Base-by-base conservation (phyloP, 169 alveolate genomes). In the Theileria orientalis region DNA sequence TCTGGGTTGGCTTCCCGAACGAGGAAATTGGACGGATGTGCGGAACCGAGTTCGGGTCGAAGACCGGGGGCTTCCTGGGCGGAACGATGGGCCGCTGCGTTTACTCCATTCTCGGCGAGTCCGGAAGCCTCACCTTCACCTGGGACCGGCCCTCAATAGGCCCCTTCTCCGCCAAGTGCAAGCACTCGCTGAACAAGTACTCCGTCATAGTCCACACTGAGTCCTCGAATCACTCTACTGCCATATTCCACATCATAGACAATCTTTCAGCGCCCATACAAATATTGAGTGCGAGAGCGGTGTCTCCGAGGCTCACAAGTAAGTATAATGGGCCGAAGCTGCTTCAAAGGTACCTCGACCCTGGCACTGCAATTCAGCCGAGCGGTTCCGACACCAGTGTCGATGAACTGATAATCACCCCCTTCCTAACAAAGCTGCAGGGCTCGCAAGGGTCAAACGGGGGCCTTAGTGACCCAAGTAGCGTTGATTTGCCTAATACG, bases 21-120 rank as follows among this genome's bases (percentile, higher is more conserved):
- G 95, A 92, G 66, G 91, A 92, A 68, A 90, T 92, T 0, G 85
- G 92, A 35, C 83, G 92, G 9, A 57, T 90, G 30, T 80, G 94
- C 35, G 91, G 90, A 16, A 79, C 92, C 19, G 95, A 90, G 63
- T 92, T 92, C 64, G 96, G 96, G 9, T 79, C 89, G 56, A 84
- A 84, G n/a, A 83, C 91, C 61, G 83, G 61, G 64, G 92, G 94
- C 1, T 85, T 83, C 83, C 85, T 90, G 57, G 85, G 91, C 9
- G 90, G 92, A 69, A 90, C 89, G 35, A 51, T 78, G 23, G 94
- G 94, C 21, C 47, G 61, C 23, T 90, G 94, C 71, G 78, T 73
- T 40, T 90, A 90, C 63, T 63, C 71, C 14, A 79, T 90, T 42
- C 77, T 83, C 63, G 90, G 90, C 32, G 94, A 90, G 56, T 62